Evolutionary conservation across 371 early-diverging fungal species (phyloP).

Genomic region (Mortierella polycephala): DNA sequence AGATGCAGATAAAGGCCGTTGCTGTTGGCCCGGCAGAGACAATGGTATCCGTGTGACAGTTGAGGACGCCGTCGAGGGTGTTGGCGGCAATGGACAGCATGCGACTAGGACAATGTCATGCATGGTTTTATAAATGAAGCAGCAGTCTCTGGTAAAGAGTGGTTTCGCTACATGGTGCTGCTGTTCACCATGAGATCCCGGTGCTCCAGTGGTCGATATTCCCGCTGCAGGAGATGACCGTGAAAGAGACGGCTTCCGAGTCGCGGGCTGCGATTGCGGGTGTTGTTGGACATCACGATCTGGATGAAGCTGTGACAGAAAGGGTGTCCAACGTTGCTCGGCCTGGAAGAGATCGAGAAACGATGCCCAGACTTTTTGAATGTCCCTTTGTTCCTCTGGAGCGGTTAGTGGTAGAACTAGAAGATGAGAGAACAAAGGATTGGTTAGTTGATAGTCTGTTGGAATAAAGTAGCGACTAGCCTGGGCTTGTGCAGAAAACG

Average conservation of each 20-base stretch:
- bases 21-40: slow-evolving; percentile 16
- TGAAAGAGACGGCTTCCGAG: neutral
- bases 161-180: slow-evolving; percentile 5
- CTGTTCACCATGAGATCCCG: neutral
- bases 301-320: slow-evolving; percentile 2
- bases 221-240: neutral
- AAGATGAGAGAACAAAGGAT: neutral
- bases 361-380: slow-evolving; percentile 37
- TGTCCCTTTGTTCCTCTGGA: slow-evolving; percentile 8
- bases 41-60: slow-evolving; percentile 25
- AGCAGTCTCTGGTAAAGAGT: slow-evolving; percentile 17
- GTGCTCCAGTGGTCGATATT: neutral
- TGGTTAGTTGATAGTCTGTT: no score
- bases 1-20: neutral
- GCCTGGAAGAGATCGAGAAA: slow-evolving; percentile 41
- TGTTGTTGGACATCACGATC: neutral
- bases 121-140: slow-evolving; percentile 32
- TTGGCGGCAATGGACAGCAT: slow-evolving; percentile 33
- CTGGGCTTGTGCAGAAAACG: no score
- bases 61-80: slow-evolving; percentile 17
- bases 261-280: neutral
- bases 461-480: no score
- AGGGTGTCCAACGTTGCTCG: slow-evolving; percentile 22
- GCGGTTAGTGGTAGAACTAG: slow-evolving; percentile 8
- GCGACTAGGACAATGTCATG: slow-evolving; percentile 41